phyloP scores from a whole-genome alignment of 2,329 filamentous ascomycete genomes.

The Penicillium sp. region DNA sequence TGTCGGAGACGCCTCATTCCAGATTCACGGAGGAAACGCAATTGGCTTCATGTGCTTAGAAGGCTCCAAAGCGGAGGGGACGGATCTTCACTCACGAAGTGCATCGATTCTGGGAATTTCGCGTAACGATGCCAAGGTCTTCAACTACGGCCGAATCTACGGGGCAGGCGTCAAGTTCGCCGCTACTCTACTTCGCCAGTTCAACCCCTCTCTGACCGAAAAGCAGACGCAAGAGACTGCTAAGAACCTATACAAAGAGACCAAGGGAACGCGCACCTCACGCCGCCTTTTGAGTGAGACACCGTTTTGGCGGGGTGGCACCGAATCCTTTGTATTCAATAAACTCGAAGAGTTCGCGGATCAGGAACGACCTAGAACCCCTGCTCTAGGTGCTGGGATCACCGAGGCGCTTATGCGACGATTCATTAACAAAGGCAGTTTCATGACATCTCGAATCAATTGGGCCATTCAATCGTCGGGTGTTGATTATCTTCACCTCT shows the following conservation, averaged over 20 bases:
- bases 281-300: constrained; percentile 62
- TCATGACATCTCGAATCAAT: constrained; percentile 93
- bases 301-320: constrained; percentile 89
- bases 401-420: constrained; percentile 87
- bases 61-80: constrained; percentile 86
- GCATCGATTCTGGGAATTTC: constrained; percentile 87
- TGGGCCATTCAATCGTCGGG: constrained; percentile 98
- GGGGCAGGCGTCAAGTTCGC: constrained; percentile 95
- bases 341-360: constrained; percentile 96
- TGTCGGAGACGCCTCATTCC: constrained; percentile 87
- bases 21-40: constrained; percentile 89
- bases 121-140: constrained; percentile 89
- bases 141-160: constrained; percentile 98
- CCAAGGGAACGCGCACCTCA: constrained; percentile 79
- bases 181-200: constrained; percentile 77
- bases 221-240: constrained; percentile 67
- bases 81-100: constrained; percentile 87
- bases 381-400: constrained; percentile 86
- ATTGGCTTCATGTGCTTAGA: constrained; percentile 99
- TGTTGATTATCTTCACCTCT: constrained; percentile 89
- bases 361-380: constrained; percentile 80
- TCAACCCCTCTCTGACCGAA: constrained; percentile 78
- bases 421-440: constrained; percentile 78
- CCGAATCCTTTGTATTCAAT: constrained; percentile 97
- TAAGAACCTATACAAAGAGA: constrained; percentile 71